Evolutionary conservation across 345 rosid species (phyloP), one percentile per base, ranked within the genome.

Genomic region (Eucalyptus albens): DNA sequence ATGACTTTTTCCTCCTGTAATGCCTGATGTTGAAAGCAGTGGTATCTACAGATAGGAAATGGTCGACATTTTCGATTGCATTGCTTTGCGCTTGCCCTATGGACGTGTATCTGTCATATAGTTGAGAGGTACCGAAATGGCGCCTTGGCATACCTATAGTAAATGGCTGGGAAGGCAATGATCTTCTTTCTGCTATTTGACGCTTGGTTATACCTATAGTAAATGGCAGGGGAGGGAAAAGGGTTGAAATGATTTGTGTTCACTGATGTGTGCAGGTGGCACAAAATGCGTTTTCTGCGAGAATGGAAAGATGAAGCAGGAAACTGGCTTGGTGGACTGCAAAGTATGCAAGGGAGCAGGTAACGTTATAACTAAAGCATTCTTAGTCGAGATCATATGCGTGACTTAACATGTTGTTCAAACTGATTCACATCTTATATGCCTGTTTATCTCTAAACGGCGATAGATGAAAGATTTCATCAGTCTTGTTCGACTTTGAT

Each of bases 301-400:
- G 56, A 90, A 93, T 88, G 99, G 99, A 59, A 96, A 96, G 94
- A 97, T 97, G 99, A 97, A 96, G 93, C 93, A 94, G 86, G 99
- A 96, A 91, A 92, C 94, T 0, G 96, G 99, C 45, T 86, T 92
- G 91, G 95, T 96, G 53, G 93, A 95, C 65, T 97, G 99, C 89
- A 95, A 91, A 92, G 99, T 96, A 50, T 96, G 99, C 95, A 97
- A 94, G 91, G 99, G 99, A 89, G 97, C 98, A 96, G 98, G 99
- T 97, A 93, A 56, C 5, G 5, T 21, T 40, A 77, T 77, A 77
- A 77, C 85, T 21, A 21, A 77, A 40, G 85, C 85, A 77, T 21
- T 40, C 27, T 77, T 21, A 11, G 29, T 77, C 15, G 0, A 77
- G 47, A 11, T 77, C 85, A 11, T 21, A 77, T 22, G 47, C 16